phyloP scores from a whole-genome alignment of 208 protist species.

The Phytomonas serpens region DNA sequence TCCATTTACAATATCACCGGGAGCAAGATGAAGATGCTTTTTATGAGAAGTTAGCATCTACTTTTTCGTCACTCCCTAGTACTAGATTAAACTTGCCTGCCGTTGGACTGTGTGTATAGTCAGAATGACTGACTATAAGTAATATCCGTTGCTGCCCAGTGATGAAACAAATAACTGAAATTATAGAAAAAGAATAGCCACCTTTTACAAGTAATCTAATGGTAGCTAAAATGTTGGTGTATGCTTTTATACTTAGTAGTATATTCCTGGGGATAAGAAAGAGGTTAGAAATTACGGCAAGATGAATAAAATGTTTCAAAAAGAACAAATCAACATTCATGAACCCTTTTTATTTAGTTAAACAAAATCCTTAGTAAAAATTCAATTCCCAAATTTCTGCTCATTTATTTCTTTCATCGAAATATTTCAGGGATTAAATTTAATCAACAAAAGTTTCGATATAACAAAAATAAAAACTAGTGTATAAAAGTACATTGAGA shows the following conservation, averaged over 20 bases:
- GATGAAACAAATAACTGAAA: background rate
- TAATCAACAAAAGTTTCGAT: background rate
- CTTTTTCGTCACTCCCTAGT: background rate
- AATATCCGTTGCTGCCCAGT: background rate
- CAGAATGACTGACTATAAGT: background rate
- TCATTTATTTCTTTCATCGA: too few species aligned
- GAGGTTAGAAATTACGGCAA: conserved; percentile 1
- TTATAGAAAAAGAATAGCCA: background rate
- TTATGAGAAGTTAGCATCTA: conserved; percentile 24
- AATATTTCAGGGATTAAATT: background rate
- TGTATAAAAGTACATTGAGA: conserved; percentile 3
- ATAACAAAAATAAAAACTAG: conserved; percentile 12
- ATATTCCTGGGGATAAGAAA: background rate
- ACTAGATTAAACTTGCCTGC: background rate
- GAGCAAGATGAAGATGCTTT: conserved; percentile 42
- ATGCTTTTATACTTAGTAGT: background rate
- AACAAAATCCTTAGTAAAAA: background rate
- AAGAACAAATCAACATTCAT: too few species aligned
- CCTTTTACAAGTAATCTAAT: background rate
- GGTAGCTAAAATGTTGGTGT: background rate
- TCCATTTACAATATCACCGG: conserved; percentile 40
- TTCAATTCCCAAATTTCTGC: background rate
- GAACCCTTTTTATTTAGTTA: conserved; percentile 5
- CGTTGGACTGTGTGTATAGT: background rate
- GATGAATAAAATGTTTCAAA: background rate